Base-by-base conservation (phyloP, 2,329 filamentous ascomycete species). In the Dryadomyces quercivorus region DNA sequence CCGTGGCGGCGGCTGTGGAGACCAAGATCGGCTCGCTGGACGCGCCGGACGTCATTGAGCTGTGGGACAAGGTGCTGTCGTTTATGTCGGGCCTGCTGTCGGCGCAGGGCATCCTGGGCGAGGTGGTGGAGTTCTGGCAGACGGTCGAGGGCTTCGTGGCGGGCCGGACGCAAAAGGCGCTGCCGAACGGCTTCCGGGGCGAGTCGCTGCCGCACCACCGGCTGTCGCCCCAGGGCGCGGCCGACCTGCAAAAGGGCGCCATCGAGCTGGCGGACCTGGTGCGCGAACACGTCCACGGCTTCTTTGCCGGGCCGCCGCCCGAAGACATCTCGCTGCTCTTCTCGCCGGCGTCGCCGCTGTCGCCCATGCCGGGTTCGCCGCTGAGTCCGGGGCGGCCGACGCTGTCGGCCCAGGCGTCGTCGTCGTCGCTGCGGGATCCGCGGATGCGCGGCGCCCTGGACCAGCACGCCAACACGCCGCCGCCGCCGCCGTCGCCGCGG, bases 51-150 rank as follows among this genome's bases (percentile, higher is more conserved):
- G 78, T 96, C 15, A 78, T 95, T 59, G 90, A 95, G 61, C 78
- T 97, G 57, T 98, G 93, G 93, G 91, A 96, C 63, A 88, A 91
- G 65, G 83, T 95, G 59, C 74, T 88, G 56, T 73, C 78, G 0
- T 93, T 89, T 58, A 67, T 97, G 57, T 83, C 73, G 10, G 81
- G 78, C 45, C 75, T 98, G 43, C 73, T 98, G 0, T 91, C 89
- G 0, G 71, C 83, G 7, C 82, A 84, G 58, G 93, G 93, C 4
- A 76, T 97, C 16, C 73, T 98, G 6, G 90, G 89, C 0, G 93
- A 98, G 66, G 80, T 97, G 1, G 71, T 95, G 18, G 90, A 95
- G 59, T 97, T 95, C 67, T 96, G 92, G 89, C 88, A 95, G 60
- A 93, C 85, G 15, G 84, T 91, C 0, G 85, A 94, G 63, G 86